phyloP scores from a whole-genome alignment of 1,284 basidiomycete genomes.

The Afroboletus lepidellus region DNA sequence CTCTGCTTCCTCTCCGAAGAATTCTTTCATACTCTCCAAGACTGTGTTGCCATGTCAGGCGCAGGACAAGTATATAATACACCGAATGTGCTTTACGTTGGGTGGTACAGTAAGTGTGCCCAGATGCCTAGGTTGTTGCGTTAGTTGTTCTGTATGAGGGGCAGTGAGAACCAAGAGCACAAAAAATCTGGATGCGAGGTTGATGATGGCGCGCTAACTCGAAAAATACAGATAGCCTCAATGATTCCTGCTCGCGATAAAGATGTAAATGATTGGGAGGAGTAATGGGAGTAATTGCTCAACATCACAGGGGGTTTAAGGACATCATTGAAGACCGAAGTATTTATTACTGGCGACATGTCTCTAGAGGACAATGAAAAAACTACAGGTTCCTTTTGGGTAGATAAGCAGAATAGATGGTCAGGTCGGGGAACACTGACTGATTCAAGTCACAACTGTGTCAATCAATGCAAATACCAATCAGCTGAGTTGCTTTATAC shows the following conservation, averaged over 20 bases:
- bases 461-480: not conserved
- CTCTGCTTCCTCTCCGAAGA: too few relatives aligned
- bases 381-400: conserved; percentile 7
- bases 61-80: not conserved
- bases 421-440: conserved; percentile 8
- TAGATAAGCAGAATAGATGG: conserved; percentile 21
- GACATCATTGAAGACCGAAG: conserved; percentile 2
- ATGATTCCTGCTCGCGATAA: not conserved
- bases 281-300: not conserved
- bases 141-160: not conserved
- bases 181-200: too few relatives aligned
- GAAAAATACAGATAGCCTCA: not conserved
- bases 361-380: not conserved
- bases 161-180: too few relatives aligned
- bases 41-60: not conserved
- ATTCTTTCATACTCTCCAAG: not conserved
- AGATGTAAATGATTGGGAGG: not conserved
- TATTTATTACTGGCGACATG: not conserved
- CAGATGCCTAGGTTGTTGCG: not conserved
- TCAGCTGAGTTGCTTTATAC: conserved; percentile 22
- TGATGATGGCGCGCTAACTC: too few relatives aligned
- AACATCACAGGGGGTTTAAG: conserved; percentile 1
- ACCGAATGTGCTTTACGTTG: not conserved
- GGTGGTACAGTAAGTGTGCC: not conserved
- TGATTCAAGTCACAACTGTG: not conserved